Conservation (phyloP, 371 early-diverging fungal genomes). For the Apophysomyces elegans region DNA sequence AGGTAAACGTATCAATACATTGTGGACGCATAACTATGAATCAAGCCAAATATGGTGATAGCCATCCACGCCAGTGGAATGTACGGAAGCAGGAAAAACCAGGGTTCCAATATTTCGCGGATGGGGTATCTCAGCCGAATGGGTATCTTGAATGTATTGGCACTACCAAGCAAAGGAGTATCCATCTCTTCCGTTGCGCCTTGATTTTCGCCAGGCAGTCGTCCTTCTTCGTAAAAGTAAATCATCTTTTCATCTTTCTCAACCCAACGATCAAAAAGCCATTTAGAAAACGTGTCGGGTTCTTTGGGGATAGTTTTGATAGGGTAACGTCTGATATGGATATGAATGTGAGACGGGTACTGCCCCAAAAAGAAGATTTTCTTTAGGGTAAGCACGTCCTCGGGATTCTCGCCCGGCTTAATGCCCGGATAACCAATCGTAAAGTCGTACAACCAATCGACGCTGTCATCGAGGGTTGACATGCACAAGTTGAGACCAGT, state of each 20-base stretch:
- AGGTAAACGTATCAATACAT: neutral
- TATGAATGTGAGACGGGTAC: slow-evolving; percentile 76
- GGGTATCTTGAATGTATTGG: slow-evolving; percentile 11
- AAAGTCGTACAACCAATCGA: slow-evolving; percentile 80
- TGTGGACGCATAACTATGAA: neutral
- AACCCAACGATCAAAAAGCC: slow-evolving; percentile 75
- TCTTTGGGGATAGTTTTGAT: slow-evolving; percentile 67
- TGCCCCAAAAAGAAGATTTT: slow-evolving; percentile 68
- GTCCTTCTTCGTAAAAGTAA: slow-evolving; percentile 73
- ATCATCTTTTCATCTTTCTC: slow-evolving; percentile 83
- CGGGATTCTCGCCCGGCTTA: slow-evolving; percentile 72
- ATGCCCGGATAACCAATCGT: slow-evolving; percentile 87
- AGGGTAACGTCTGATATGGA: slow-evolving; percentile 74
- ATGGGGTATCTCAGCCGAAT: slow-evolving; percentile 7
- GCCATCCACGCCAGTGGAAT: slow-evolving; percentile 9
- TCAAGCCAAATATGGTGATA: neutral
- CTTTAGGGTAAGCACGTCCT: slow-evolving; percentile 74
- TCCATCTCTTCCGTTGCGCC: neutral
- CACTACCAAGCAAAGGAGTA: neutral
- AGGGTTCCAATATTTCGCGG: neutral
- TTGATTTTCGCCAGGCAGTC: slow-evolving; percentile 52
- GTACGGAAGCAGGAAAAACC: slow-evolving; percentile 14
- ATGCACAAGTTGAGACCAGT: slow-evolving; percentile 76
- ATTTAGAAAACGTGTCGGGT: slow-evolving; percentile 65
- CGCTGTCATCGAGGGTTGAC: slow-evolving; percentile 60